Evolutionary conservation across 495 filamentous ascomycete species (phyloP).

Genomic region (Viridothelium virens): DNA sequence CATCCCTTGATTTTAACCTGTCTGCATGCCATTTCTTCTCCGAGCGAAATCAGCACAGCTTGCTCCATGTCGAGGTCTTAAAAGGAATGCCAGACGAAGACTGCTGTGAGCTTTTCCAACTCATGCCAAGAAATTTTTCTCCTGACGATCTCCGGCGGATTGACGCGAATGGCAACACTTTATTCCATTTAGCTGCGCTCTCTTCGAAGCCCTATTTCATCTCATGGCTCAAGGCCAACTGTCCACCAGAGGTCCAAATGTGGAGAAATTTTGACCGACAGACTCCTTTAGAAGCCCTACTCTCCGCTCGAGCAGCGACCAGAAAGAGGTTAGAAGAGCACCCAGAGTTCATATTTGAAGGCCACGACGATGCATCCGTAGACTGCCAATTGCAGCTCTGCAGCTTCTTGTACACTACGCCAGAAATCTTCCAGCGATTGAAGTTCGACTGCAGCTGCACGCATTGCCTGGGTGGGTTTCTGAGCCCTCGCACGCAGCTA

Average conservation of each 20-base stretch:
- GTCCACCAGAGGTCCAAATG: neutral
- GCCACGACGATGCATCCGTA: neutral
- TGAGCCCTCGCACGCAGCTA: neutral
- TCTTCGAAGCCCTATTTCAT: neutral
- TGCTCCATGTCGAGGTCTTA: neutral
- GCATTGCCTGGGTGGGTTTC: neutral
- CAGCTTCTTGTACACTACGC: neutral
- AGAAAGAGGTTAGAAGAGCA: neutral
- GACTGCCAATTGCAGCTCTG: neutral
- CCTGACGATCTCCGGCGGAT: neutral
- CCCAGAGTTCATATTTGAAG: neutral
- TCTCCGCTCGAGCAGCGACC: neutral
- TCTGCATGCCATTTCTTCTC: constrained; percentile 1
- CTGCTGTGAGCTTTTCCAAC: neutral
- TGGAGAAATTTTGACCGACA: constrained; percentile 5
- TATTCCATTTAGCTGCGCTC: neutral
- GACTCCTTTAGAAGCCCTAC: neutral
- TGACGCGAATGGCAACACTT: constrained; percentile 2
- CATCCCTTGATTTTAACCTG: neutral
- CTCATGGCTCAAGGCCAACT: neutral
- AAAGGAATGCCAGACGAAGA: neutral
- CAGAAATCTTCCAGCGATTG: neutral
- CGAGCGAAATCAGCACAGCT: constrained; percentile 3
- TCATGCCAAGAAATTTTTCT: neutral
- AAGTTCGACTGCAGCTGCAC: constrained; percentile 1